Conservation (phyloP, 129 eudicot genomes). For the Centaurea solstitialis region DNA sequence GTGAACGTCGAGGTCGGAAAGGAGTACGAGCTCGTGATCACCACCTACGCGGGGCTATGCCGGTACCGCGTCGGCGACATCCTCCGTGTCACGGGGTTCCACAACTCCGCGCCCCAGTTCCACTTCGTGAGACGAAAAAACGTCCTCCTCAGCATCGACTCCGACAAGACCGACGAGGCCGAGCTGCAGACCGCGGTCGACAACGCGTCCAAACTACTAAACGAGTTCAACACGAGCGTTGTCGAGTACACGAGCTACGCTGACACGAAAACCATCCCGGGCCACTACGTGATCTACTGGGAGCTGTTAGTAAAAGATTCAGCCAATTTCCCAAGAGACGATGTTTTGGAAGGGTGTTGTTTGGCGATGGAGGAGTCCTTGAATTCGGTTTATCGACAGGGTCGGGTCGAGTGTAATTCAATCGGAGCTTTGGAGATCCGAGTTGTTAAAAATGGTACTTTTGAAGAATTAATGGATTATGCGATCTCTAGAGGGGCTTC, state of each 20-base stretch:
- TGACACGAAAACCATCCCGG: constrained; percentile 77
- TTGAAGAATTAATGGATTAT: constrained; percentile 91
- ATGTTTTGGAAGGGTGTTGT: constrained; percentile 61
- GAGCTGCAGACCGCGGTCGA: constrained; percentile 82
- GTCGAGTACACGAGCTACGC: constrained; percentile 93
- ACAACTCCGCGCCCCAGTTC: constrained; percentile 91
- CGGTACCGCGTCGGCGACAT: constrained; percentile 94
- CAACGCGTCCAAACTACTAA: constrained; percentile 54
- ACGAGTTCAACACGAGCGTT: constrained; percentile 53
- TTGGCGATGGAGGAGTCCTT: constrained; percentile 80
- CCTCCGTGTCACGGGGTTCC: constrained; percentile 93
- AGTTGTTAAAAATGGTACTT: constrained; percentile 81
- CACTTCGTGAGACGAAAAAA: constrained; percentile 82
- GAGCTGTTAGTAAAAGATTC: constrained; percentile 69
- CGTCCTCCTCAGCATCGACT: constrained; percentile 77
- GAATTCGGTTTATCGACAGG: constrained; percentile 87
- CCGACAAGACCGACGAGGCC: constrained; percentile 93
- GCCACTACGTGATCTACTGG: constrained; percentile 90
- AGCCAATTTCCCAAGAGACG: constrained; percentile 34
- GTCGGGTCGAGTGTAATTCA: constrained; percentile 86
- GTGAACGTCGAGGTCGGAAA: constrained; percentile 81
- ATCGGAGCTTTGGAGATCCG: constrained; percentile 89
- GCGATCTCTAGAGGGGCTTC: constrained; percentile 96
- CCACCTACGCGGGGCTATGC: constrained; percentile 87
- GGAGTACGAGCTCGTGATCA: constrained; percentile 87